These are phyloP conservation scores for Ceriops zippeliana DNA, from an alignment of 345 rosid genomes.

Conservation along the genomic window DNA sequence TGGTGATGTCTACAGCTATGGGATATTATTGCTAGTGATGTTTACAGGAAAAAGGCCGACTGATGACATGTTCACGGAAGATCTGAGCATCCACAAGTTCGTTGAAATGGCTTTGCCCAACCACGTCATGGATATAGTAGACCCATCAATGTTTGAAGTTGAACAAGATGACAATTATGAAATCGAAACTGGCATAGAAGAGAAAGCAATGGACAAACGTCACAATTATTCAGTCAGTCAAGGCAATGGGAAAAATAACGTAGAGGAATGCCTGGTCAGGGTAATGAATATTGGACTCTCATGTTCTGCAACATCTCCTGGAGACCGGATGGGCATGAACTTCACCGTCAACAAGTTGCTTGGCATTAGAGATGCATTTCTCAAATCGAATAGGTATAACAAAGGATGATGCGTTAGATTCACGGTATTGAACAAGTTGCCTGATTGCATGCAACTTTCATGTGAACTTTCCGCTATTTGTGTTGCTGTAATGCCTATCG, in stretches of 20 bases:
- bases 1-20: slow-evolving; percentile 15
- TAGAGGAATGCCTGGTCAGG: slow-evolving; percentile 13
- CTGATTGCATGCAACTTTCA: background rate
- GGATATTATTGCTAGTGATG: slow-evolving; percentile 15
- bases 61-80: slow-evolving; percentile 1
- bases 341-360: slow-evolving; percentile 20
- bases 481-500: too few relatives aligned
- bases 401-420: background rate
- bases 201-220: background rate
- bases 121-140: slow-evolving; percentile 5
- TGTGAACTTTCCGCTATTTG: too few relatives aligned
- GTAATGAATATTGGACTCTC: slow-evolving; percentile 21
- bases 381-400: background rate
- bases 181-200: background rate
- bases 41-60: slow-evolving; percentile 19
- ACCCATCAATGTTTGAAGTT: background rate
- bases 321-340: slow-evolving; percentile 13
- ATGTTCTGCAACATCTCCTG: slow-evolving; percentile 16
- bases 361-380: slow-evolving; percentile 15
- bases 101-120: slow-evolving; percentile 20
- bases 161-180: background rate
- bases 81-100: slow-evolving; percentile 8
- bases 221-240: background rate
- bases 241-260: background rate
- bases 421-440: background rate